A percentile compares a stretch with the other conserved stretches of the same genome.
Evolutionary conservation across 768 basidiomycete genomes (phyloP).

Genomic region (Amanita subjunquillea): DNA sequence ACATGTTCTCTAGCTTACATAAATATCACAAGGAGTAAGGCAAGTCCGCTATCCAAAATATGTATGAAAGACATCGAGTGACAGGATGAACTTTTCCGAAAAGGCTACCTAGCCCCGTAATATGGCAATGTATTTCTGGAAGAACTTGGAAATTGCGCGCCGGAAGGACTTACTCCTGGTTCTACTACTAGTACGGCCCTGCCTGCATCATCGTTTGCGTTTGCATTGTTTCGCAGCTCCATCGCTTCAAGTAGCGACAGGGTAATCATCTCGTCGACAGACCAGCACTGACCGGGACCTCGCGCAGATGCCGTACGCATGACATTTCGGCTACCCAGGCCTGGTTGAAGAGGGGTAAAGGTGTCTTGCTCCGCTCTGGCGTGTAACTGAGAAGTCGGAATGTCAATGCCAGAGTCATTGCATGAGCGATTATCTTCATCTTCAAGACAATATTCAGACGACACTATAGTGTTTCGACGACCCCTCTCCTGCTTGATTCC

Average conservation of each 20-base stretch:
- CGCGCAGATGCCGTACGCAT: background rate
- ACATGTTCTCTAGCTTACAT: background rate
- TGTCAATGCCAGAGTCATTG: constrained; percentile 2
- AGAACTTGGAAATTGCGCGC: background rate
- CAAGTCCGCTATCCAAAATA: background rate
- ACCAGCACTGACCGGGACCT: background rate
- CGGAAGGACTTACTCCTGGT: background rate
- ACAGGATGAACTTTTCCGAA: background rate
- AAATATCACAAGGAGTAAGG: background rate
- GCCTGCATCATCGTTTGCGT: background rate
- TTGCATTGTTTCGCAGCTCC: constrained; percentile 14
- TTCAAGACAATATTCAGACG: background rate
- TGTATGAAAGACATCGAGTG: background rate
- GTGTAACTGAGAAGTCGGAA: background rate
- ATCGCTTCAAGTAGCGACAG: constrained; percentile 19
- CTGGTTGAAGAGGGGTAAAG: background rate
- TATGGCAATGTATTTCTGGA: background rate
- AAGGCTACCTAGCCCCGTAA: background rate
- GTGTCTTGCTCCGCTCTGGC: background rate
- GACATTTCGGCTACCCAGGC: background rate
- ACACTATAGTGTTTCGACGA: background rate
- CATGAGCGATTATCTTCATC: background rate
- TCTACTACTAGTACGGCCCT: background rate
- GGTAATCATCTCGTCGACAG: constrained; percentile 16
- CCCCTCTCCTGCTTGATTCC: background rate